Evolutionary conservation across 192 early-diverging fungal genomes (phyloP).

Genomic region (Mortierella alpina): DNA sequence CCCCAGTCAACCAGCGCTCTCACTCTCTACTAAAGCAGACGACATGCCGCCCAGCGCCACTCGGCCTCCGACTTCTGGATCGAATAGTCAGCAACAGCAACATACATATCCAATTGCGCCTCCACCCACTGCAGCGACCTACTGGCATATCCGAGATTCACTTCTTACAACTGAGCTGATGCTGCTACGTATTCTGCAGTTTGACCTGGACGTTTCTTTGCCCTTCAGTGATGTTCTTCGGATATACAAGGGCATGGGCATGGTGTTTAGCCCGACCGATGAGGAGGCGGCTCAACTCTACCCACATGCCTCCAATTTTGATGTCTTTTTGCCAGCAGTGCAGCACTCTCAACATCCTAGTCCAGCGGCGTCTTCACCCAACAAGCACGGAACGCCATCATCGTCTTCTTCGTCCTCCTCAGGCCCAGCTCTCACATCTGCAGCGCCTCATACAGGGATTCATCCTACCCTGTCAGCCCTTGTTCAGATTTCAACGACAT

Average conservation of each 20-base stretch:
- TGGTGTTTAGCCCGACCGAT: slow-evolving; percentile 51
- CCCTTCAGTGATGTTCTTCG: slow-evolving; percentile 63
- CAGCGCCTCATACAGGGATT: slow-evolving; percentile 30
- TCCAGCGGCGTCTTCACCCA: slow-evolving; percentile 1
- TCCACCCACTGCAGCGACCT: slow-evolving; percentile 49
- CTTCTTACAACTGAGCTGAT: slow-evolving; percentile 62
- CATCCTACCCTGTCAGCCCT: slow-evolving; percentile 48
- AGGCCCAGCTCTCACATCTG: background rate
- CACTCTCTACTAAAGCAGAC: slow-evolving; percentile 33
- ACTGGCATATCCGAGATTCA: slow-evolving; percentile 60
- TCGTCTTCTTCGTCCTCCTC: slow-evolving; percentile 13
- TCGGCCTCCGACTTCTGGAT: background rate
- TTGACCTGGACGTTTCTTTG: slow-evolving; percentile 61
- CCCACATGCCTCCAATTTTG: slow-evolving; percentile 43
- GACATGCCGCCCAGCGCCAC: slow-evolving; percentile 25
- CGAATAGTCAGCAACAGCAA: slow-evolving; percentile 5
- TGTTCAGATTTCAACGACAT: slow-evolving; percentile 50
- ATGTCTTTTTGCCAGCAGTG: slow-evolving; percentile 39
- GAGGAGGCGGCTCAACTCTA: slow-evolving; percentile 45
- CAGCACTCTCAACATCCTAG: background rate
- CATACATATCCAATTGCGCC: slow-evolving; percentile 21
- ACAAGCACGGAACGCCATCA: slow-evolving; percentile 29
- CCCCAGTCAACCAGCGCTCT: slow-evolving; percentile 21
- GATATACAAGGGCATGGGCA: slow-evolving; percentile 61
- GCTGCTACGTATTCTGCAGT: slow-evolving; percentile 60